phyloP scores from a whole-genome alignment of 2,329 filamentous ascomycete species.

The Botrytis fragariae region DNA sequence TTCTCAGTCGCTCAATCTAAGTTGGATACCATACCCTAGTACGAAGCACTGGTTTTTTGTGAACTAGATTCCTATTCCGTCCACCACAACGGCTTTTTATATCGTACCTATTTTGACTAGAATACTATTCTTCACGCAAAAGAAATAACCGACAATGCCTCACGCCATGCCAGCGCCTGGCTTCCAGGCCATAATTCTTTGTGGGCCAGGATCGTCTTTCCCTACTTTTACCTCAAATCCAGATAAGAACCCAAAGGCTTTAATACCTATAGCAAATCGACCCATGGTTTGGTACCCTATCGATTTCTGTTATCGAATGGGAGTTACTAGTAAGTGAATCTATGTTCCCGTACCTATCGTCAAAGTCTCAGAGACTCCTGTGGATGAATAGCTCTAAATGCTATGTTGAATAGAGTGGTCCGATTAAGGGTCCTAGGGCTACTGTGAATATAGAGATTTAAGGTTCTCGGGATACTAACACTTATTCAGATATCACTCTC shows the following conservation, averaged over 20 bases:
- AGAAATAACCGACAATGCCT: conserved; percentile 54
- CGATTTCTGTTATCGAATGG: conserved; percentile 80
- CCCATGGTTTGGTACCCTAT: conserved; percentile 90
- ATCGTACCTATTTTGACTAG: background rate
- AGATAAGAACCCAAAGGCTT: conserved; percentile 76
- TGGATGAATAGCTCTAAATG: background rate
- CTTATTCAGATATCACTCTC: conserved; percentile 55
- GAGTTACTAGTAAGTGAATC: conserved; percentile 62
- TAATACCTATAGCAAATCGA: conserved; percentile 78
- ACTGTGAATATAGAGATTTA: background rate
- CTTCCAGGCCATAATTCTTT: conserved; percentile 80
- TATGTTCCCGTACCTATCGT: background rate
- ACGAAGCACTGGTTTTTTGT: background rate
- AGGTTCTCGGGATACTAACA: conserved; percentile 22
- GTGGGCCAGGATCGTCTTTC: conserved; percentile 77
- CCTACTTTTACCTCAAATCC: conserved; percentile 79
- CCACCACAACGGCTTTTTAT: background rate
- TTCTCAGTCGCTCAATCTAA: background rate
- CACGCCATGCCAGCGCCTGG: conserved; percentile 75
- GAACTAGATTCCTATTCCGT: background rate
- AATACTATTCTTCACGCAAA: background rate
- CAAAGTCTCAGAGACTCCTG: background rate
- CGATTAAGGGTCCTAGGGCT: background rate
- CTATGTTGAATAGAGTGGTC: background rate
- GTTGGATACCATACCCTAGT: background rate